Evolutionary conservation across 768 basidiomycete species (phyloP).

Genomic region (Lentinula sp.): DNA sequence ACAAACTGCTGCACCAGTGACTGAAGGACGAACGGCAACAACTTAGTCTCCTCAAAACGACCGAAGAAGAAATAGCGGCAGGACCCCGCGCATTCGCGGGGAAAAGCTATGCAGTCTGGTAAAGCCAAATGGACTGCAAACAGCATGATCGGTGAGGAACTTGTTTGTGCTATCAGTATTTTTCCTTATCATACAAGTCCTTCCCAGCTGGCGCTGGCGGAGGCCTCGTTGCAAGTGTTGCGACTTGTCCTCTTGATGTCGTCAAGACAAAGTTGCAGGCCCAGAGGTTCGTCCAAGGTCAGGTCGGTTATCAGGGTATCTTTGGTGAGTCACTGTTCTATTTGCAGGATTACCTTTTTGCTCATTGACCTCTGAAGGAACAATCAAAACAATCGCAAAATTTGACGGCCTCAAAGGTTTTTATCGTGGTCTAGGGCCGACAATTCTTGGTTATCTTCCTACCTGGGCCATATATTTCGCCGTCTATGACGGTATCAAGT

Average conservation of each 20-base stretch:
- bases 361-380: conserved; percentile 35
- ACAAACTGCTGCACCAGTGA: background rate
- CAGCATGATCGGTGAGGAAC: conserved; percentile 72
- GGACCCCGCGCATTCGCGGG: conserved; percentile 54
- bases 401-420: conserved; percentile 81
- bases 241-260: conserved; percentile 96
- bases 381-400: conserved; percentile 46
- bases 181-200: conserved; percentile 5
- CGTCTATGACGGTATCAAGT: conserved; percentile 95
- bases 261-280: conserved; percentile 97
- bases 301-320: conserved; percentile 72
- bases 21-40: background rate
- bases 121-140: conserved; percentile 62
- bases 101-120: conserved; percentile 60
- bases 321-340: conserved; percentile 41
- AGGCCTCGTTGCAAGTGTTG: conserved; percentile 86
- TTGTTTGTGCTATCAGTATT: conserved; percentile 7
- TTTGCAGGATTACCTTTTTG: background rate
- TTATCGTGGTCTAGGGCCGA: conserved; percentile 97
- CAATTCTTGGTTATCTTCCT: conserved; percentile 92
- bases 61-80: conserved; percentile 16
- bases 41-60: conserved; percentile 8
- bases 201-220: conserved; percentile 86
- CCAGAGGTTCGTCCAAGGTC: conserved; percentile 67
- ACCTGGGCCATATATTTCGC: conserved; percentile 99